Evolutionary conservation across 441 rosid genomes (phyloP).

Genomic region (Adansonia rubrostipa): DNA sequence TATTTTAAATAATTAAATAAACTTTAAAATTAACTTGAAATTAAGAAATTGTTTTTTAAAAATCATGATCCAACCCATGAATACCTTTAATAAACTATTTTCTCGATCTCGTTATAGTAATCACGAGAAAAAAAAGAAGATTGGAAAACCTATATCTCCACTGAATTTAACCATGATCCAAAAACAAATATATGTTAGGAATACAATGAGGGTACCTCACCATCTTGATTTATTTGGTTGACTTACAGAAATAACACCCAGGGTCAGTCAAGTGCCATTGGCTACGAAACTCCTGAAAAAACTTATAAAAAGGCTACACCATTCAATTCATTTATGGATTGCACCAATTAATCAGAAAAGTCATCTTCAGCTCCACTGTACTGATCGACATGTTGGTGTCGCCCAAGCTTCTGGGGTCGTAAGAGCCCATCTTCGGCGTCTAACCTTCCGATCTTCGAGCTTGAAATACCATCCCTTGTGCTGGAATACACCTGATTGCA

Average conservation of each 20-base stretch:
- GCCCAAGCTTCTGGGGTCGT: constrained; percentile 44
- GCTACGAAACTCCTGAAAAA: constrained; percentile 14
- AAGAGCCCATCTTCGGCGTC: constrained; percentile 64
- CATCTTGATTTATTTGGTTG: not conserved
- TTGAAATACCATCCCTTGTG: constrained; percentile 48
- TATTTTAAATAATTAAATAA: too few relatives aligned
- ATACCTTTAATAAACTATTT: too few relatives aligned
- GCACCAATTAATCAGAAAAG: constrained; percentile 56
- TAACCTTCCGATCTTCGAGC: constrained; percentile 56
- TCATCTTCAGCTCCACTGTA: constrained; percentile 75
- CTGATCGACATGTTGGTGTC: constrained; percentile 50
- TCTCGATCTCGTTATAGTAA: too few relatives aligned
- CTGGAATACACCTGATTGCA: constrained; percentile 55
- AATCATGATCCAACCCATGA: too few relatives aligned
- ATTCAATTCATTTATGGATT: not conserved
- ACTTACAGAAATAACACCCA: not conserved
- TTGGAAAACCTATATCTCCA: not conserved
- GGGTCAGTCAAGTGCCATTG: not conserved
- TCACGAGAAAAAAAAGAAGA: too few relatives aligned
- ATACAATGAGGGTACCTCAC: not conserved
- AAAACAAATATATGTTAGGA: not conserved
- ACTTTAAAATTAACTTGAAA: too few relatives aligned
- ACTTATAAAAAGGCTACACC: not conserved
- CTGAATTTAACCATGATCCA: not conserved
- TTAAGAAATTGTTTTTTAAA: too few relatives aligned